A percentile compares a stretch with the other conserved stretches of the same genome.
These are phyloP conservation scores for Venustampulla echinocandica DNA, from an alignment of 495 filamentous ascomycete genomes.

Conservation along the genomic window DNA sequence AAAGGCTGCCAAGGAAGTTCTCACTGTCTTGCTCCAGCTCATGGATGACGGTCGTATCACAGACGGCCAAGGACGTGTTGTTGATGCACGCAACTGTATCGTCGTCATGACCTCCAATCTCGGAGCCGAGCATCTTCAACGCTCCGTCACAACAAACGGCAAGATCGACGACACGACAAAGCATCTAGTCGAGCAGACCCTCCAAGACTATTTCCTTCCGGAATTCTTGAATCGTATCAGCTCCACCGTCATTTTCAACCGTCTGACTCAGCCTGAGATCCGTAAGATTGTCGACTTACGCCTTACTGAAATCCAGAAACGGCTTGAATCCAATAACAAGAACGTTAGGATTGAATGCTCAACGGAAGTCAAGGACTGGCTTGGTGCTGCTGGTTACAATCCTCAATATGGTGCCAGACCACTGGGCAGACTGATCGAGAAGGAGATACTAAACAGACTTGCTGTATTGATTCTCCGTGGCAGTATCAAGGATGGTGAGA, in stretches of 20 bases:
- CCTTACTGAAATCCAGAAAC: slow-evolving; percentile 80
- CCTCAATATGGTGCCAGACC: slow-evolving; percentile 91
- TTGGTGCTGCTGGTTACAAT: slow-evolving; percentile 81
- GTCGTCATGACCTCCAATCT: slow-evolving; percentile 99
- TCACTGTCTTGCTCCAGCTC: slow-evolving; percentile 92
- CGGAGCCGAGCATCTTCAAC: slow-evolving; percentile 86
- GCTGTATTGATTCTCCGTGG: slow-evolving; percentile 85
- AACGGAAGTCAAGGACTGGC: slow-evolving; percentile 78
- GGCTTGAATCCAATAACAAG: slow-evolving; percentile 68
- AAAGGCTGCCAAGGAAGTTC: slow-evolving; percentile 95
- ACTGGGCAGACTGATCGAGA: slow-evolving; percentile 81
- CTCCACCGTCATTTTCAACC: slow-evolving; percentile 96
- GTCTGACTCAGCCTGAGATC: slow-evolving; percentile 79
- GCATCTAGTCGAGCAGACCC: slow-evolving; percentile 78
- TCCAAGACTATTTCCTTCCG: slow-evolving; percentile 92
- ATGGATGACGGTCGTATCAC: slow-evolving; percentile 99
- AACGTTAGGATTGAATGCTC: slow-evolving; percentile 71
- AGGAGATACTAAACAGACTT: slow-evolving; percentile 87
- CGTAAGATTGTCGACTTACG: slow-evolving; percentile 92
- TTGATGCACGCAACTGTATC: slow-evolving; percentile 96
- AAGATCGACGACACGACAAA: slow-evolving; percentile 78
- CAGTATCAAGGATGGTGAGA: slow-evolving; percentile 75
- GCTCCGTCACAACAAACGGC: slow-evolving; percentile 66
- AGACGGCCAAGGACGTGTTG: slow-evolving; percentile 87
- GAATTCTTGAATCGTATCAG: slow-evolving; percentile 98